A percentile compares a stretch with the other conserved stretches of the same genome.
Evolutionary conservation across 345 rosid genomes (phyloP).

Genomic region (Eucalyptus paniculata): DNA sequence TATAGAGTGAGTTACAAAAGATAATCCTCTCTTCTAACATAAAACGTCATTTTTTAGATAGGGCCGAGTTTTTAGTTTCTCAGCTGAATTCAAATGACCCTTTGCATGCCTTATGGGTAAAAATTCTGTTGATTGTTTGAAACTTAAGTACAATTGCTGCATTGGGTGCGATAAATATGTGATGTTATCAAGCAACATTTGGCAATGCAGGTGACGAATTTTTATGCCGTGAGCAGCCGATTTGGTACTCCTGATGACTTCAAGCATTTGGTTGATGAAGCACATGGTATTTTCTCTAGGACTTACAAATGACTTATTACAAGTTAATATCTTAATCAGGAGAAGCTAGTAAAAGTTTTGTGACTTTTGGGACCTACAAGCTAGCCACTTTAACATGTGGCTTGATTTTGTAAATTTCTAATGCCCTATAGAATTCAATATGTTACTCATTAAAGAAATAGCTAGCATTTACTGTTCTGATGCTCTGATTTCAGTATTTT

Average conservation of each 20-base stretch:
- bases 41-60: neutral
- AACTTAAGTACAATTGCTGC: neutral
- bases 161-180: neutral
- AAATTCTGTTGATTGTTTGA: neutral
- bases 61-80: neutral
- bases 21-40: neutral
- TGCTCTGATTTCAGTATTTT: neutral
- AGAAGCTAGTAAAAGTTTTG: neutral
- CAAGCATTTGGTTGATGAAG: constrained; percentile 88
- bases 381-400: neutral
- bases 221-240: constrained; percentile 86
- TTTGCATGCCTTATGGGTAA: neutral
- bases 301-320: neutral
- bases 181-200: neutral
- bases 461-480: neutral
- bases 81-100: neutral
- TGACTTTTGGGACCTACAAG: neutral
- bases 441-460: neutral
- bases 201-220: constrained; percentile 55
- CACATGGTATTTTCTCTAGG: constrained; percentile 56
- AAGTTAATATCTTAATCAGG: neutral
- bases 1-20: constrained; percentile 52
- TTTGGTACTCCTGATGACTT: constrained; percentile 96
- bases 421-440: neutral
- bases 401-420: neutral